A percentile compares a stretch with the other conserved stretches of the same genome.
Evolutionary conservation across 2,329 filamentous ascomycete species (phyloP).

Genomic region (Pseudogymnoascus sp.): DNA sequence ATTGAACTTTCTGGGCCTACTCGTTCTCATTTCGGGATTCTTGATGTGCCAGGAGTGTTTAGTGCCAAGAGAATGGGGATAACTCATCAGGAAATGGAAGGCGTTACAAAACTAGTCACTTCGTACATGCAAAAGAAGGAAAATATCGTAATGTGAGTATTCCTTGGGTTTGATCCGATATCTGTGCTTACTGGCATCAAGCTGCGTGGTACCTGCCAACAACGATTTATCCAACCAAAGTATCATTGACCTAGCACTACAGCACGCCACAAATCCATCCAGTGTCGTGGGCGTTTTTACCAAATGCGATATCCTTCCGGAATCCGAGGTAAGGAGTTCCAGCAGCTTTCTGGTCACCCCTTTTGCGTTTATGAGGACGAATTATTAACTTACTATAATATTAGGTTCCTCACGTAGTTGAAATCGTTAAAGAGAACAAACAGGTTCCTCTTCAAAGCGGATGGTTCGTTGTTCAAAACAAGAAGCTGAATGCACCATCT

Average conservation of each 20-base stretch:
- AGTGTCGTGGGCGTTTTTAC: not conserved
- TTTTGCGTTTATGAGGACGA: not conserved
- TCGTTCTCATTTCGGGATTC: conserved; percentile 32
- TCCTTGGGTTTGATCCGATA: not conserved
- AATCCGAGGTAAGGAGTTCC: not conserved
- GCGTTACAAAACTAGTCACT: no score
- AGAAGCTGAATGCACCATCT: conserved; percentile 8
- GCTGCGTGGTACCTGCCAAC: not conserved
- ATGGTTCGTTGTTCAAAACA: not conserved
- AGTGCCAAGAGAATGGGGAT: no score
- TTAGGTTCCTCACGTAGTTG: not conserved
- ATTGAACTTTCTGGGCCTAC: conserved; percentile 33
- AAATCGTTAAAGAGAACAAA: not conserved
- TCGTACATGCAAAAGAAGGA: not conserved
- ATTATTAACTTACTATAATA: not conserved
- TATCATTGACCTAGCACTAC: not conserved
- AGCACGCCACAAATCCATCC: not conserved
- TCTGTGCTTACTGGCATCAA: not conserved
- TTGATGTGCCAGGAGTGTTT: conserved; percentile 31
- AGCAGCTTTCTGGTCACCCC: not conserved
- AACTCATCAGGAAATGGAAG: no score
- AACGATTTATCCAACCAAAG: not conserved
- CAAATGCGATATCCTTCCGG: not conserved
- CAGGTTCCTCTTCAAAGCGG: not conserved
- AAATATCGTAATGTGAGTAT: not conserved